phyloP scores from a whole-genome alignment of 495 filamentous ascomycete genomes.

The Usnea hakonensis region DNA sequence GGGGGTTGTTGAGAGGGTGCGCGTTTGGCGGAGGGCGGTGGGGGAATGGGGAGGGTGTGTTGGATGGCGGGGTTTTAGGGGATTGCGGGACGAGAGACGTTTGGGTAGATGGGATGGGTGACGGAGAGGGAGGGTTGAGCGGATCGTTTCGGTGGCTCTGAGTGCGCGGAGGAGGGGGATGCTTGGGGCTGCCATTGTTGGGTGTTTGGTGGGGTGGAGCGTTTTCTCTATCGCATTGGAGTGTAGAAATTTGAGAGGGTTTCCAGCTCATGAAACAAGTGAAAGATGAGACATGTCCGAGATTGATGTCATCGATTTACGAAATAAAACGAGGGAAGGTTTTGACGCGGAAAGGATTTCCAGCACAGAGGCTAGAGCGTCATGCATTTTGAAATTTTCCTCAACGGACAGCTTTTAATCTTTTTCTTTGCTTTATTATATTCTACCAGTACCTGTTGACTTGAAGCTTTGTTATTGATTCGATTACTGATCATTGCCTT shows the following conservation, averaged over 20 bases:
- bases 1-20: slow-evolving; percentile 7
- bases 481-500: neutral
- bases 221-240: neutral
- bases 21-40: neutral
- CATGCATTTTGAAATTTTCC: neutral
- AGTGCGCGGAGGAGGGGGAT: slow-evolving; percentile 7
- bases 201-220: neutral
- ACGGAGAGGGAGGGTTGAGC: slow-evolving; percentile 2
- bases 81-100: neutral
- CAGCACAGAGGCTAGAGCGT: too few species aligned
- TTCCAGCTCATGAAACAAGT: neutral
- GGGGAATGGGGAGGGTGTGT: neutral
- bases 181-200: slow-evolving; percentile 3
- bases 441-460: neutral
- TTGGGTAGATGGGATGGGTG: neutral
- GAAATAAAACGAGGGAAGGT: too few species aligned
- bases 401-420: neutral
- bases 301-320: too few species aligned
- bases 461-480: neutral
- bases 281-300: neutral
- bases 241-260: neutral
- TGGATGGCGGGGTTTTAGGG: neutral
- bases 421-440: neutral
- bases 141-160: slow-evolving; percentile 5
- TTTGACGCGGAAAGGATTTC: neutral